Base-by-base conservation (phyloP, 352 stramenopile species). In the Phytophthora capsici region DNA sequence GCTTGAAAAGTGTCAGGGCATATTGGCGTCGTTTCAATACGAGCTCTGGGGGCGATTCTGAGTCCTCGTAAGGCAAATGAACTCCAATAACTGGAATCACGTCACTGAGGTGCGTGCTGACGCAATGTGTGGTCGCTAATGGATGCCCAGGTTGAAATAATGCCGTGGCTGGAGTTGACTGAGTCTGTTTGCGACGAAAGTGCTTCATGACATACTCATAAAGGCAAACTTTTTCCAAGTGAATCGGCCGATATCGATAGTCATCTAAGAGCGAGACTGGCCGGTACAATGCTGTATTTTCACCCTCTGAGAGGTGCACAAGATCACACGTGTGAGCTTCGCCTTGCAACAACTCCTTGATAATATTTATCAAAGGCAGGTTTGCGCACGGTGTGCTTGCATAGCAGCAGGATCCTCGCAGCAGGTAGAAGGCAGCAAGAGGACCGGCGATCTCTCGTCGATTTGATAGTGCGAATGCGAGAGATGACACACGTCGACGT, bases 181-280 rank as follows among this genome's bases (percentile, higher is more conserved):
- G 3, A 6, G 25, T 6, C 6, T 28, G 25, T 6, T 28, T 28
- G 25, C 25, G 25, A 6, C 14, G 17, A 2, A 28, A 28, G 25
- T 6, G 6, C 2, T 1, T 26, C 14, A n/a, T 5, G 14, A 23
- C 9, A 16, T 51, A 60, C 14, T 60, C 52, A n/a, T 60, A 51
- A 7, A 51, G 5, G n/a, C 30, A n/a, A n/a, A n/a, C n/a, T n/a
- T n/a, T n/a, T n/a, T n/a, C n/a, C n/a, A n/a, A n/a, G n/a, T n/a
- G n/a, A n/a, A n/a, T n/a, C n/a, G n/a, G n/a, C n/a, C n/a, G n/a
- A n/a, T n/a, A n/a, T n/a, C n/a, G n/a, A 28, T 60, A 60, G 28
- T 60, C 52, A 19, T 60, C 40, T 12, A 51, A 26, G 20, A 20
- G n/a, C 1, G 32, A 56, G 5, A 45, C 49, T 14, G 36, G 5